phyloP scores from a whole-genome alignment of 352 stramenopile species.

The Vaucheria bursata region DNA sequence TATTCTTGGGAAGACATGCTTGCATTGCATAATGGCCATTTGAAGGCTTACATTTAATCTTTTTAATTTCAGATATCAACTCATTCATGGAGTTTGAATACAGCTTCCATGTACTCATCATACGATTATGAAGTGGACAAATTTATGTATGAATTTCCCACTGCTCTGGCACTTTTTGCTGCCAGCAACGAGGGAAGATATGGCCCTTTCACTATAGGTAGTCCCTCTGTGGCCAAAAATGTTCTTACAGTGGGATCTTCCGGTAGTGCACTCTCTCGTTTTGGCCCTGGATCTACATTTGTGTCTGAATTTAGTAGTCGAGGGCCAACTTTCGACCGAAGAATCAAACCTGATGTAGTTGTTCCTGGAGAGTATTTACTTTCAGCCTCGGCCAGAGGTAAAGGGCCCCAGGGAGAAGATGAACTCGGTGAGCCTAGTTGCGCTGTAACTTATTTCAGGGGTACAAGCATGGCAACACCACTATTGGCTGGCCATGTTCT shows the following conservation, averaged over 20 bases:
- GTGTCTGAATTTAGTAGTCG: conserved; percentile 63
- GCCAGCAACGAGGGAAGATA: conserved; percentile 73
- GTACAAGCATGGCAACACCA: conserved; percentile 62
- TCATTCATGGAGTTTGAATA: conserved; percentile 37
- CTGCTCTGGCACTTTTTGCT: conserved; percentile 70
- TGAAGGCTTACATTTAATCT: too few relatives aligned
- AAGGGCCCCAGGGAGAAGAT: not conserved
- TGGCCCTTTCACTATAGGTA: conserved; percentile 56
- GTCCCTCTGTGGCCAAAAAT: conserved; percentile 68
- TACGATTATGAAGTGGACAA: conserved; percentile 8
- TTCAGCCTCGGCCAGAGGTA: conserved; percentile 43
- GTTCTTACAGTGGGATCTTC: conserved; percentile 65
- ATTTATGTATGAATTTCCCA: conserved; percentile 56
- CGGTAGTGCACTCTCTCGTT: conserved; percentile 46
- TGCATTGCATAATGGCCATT: too few relatives aligned
- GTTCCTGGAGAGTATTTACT: conserved; percentile 58
- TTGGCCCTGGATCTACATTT: conserved; percentile 51
- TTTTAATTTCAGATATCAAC: conserved; percentile 32
- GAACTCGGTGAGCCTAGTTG: not conserved
- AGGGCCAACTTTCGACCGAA: conserved; percentile 60
- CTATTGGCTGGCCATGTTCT: conserved; percentile 62
- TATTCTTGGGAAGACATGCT: too few relatives aligned
- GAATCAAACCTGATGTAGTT: conserved; percentile 67
- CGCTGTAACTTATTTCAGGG: conserved; percentile 20
- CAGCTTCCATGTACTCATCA: conserved; percentile 1